Base-by-base conservation (phyloP, 1,139 yeast species). In the Keqinozyma sinolaborantium region DNA sequence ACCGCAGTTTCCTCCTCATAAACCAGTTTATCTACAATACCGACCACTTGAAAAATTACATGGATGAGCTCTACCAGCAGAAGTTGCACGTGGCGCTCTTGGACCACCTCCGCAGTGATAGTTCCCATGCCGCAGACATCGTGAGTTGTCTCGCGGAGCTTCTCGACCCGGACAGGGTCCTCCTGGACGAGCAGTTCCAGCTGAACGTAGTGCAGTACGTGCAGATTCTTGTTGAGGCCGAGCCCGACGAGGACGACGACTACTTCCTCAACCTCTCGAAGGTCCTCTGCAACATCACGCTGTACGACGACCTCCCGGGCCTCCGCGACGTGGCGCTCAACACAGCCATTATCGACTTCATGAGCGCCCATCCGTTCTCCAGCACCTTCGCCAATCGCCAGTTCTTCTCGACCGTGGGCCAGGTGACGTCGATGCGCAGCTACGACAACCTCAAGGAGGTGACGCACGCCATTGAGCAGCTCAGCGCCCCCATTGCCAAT, bases 331-430 rank as follows among this genome's bases (percentile, higher is more conserved):
- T 40, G 34, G 24, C 32, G 25, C 8, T 7, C 21, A 10, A 7
- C 21, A 7, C 10, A 7, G 21, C 7, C 7, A 10, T 18, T 18
- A 10, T 10, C 7, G 21, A 18, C 9, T 18, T 18, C 10, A 10
- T 18, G 9, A 18, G 21, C 21, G 9, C 9, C 21, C 21, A 18
- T 18, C 9, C 23, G 5, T 33, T 33, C 16, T 8, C 20, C 5
- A 9, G 5, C 8, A 16, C 29, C n/a, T 12, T 19, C 15, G 33
- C 51, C 11, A 53, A 51, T 30, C 42, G 70, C 28, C 56, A 53
- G 30, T 43, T 67, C 24, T 66, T 68, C 38, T 58, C 68, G 4
- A 43, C 60, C 1, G 50, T 63, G 20, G 71, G 72, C 4, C 56
- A 61, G 35, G 44, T 67, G 19, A 48, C 67, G 9, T 60, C 65